Evolutionary conservation across 2,329 filamentous ascomycete genomes (phyloP).

Genomic region (Dryadomyces quercus-mongolicae): DNA sequence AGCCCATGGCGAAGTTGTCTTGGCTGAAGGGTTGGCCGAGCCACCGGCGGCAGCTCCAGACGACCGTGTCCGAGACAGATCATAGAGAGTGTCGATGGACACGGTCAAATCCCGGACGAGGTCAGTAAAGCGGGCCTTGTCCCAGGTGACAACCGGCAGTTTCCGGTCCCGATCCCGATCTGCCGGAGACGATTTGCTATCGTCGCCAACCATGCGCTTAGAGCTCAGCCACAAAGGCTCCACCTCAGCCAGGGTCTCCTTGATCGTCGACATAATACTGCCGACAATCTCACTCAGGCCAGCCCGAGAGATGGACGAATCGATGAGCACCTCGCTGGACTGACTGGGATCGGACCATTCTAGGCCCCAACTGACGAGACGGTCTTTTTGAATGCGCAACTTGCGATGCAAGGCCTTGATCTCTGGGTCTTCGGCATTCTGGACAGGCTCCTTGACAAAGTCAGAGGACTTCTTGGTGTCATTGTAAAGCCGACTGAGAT

Average conservation of each 20-base stretch:
- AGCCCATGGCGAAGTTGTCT: constrained; percentile 21
- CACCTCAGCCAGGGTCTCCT: constrained; percentile 65
- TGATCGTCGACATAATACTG: constrained; percentile 70
- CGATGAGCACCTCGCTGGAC: constrained; percentile 47
- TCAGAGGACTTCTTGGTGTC: constrained; percentile 71
- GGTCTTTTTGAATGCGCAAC: constrained; percentile 68
- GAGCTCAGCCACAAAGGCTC: constrained; percentile 59
- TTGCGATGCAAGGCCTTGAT: constrained; percentile 62
- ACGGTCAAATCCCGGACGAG: constrained; percentile 62
- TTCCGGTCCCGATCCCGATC: constrained; percentile 32
- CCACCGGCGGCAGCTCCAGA: constrained; percentile 12
- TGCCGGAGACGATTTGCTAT: not conserved
- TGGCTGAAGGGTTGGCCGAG: constrained; percentile 9
- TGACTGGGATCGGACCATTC: constrained; percentile 67
- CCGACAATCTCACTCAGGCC: constrained; percentile 66
- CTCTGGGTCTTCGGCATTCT: constrained; percentile 54
- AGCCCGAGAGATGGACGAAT: constrained; percentile 57
- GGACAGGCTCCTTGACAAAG: constrained; percentile 54
- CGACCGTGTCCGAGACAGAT: constrained; percentile 56
- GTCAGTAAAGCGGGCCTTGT: constrained; percentile 63
- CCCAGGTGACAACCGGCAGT: constrained; percentile 46
- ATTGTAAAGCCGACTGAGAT: constrained; percentile 62
- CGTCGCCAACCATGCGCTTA: constrained; percentile 26
- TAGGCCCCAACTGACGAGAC: constrained; percentile 66
- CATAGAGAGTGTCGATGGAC: constrained; percentile 69